Conservation (phyloP, 495 filamentous ascomycete species). For the Trichoderma gamsii region DNA sequence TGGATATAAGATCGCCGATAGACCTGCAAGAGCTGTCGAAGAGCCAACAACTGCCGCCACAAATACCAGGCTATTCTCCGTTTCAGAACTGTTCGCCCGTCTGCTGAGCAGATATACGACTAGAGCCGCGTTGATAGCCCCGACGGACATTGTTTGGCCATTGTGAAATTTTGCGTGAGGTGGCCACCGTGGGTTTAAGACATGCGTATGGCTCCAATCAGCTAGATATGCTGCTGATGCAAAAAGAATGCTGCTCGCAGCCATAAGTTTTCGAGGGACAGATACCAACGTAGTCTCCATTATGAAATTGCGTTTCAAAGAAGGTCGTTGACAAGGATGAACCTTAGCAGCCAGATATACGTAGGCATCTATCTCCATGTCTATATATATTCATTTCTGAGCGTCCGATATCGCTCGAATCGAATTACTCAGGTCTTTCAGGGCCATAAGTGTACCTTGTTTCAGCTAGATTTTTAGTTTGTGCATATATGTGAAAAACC, state of each 20-base stretch:
- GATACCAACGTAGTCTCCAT: no score
- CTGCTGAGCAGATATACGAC: not conserved
- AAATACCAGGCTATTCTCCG: not conserved
- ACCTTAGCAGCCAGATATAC: no score
- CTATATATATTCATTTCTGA: no score
- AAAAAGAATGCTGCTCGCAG: not conserved
- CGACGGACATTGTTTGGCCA: not conserved
- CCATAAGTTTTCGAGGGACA: not conserved
- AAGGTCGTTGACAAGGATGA: no score
- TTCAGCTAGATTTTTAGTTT: no score
- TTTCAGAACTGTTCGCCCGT: not conserved
- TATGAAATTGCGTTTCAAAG: no score
- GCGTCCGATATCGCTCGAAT: no score
- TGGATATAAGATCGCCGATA: not conserved
- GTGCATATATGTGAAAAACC: no score
- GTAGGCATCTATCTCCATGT: no score
- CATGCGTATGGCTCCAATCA: constrained; percentile 2
- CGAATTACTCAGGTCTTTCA: no score
- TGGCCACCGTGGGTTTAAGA: not conserved
- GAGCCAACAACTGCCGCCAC: constrained; percentile 1
- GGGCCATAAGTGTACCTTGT: no score
- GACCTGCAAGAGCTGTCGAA: not conserved
- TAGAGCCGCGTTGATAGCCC: not conserved
- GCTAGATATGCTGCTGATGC: not conserved
- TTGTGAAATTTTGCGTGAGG: not conserved